Conservation (phyloP, 352 stramenopile genomes). For the Heterotrichella gracilis region DNA sequence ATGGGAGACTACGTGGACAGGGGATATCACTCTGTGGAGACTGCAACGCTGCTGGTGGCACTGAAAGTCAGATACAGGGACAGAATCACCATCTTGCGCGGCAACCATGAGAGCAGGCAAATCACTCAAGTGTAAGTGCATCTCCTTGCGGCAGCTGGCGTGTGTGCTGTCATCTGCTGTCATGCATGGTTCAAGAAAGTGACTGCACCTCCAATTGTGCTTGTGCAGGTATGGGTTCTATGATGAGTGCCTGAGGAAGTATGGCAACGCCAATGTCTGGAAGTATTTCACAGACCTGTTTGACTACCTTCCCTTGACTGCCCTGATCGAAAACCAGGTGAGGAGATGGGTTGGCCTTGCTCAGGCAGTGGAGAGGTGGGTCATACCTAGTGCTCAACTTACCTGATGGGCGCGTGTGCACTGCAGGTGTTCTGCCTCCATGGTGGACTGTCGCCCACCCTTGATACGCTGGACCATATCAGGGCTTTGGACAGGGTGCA, state of each 20-base stretch:
- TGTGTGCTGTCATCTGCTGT: background rate
- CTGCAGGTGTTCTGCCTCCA: constrained; percentile 64
- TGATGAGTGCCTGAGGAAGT: constrained; percentile 90
- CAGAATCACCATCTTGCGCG: constrained; percentile 45
- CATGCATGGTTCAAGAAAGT: too few species aligned
- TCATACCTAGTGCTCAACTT: too few species aligned
- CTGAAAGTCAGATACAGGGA: constrained; percentile 68
- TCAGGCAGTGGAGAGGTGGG: too few species aligned
- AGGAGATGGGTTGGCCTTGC: too few species aligned
- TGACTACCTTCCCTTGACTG: constrained; percentile 72
- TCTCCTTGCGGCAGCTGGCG: too few species aligned
- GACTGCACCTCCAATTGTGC: too few species aligned
- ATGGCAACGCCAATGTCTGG: constrained; percentile 91
- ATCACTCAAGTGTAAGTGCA: constrained; percentile 53
- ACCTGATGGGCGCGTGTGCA: too few species aligned
- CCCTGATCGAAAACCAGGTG: constrained; percentile 64
- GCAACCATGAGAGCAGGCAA: constrained; percentile 74
- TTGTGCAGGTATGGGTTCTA: constrained; percentile 98
- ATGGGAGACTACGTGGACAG: constrained; percentile 95
- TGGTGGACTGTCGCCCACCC: constrained; percentile 42
- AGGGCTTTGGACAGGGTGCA: constrained; percentile 58
- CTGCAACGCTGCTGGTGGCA: constrained; percentile 47
- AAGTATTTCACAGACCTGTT: constrained; percentile 75
- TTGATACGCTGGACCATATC: constrained; percentile 62
- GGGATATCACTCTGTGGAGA: constrained; percentile 77